phyloP scores from a whole-genome alignment of 345 rosid species.

The Aurinia saxatilis region DNA sequence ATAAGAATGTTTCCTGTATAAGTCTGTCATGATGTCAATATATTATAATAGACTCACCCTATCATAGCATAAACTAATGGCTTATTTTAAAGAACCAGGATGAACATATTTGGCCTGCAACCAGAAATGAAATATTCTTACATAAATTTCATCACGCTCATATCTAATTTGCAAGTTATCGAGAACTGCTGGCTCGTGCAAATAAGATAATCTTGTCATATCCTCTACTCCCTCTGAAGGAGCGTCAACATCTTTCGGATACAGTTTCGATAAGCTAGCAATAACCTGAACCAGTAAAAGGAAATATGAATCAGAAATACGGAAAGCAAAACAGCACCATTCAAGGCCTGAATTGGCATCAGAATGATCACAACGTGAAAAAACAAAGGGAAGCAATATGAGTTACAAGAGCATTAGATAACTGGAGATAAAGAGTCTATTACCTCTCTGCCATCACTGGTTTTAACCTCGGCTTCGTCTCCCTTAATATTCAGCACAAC shows the following conservation, averaged over 20 bases:
- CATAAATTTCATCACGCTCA: constrained; percentile 59
- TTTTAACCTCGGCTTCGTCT: constrained; percentile 55
- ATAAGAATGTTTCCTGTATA: constrained; percentile 85
- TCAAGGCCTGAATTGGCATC: background rate
- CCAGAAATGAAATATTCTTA: constrained; percentile 32
- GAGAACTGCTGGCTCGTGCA: constrained; percentile 85
- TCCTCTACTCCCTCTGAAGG: constrained; percentile 76
- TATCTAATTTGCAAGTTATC: constrained; percentile 63
- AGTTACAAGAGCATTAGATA: too few relatives aligned
- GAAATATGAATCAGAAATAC: background rate
- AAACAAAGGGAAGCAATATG: background rate
- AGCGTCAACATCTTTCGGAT: constrained; percentile 60
- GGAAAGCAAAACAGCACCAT: constrained; percentile 11
- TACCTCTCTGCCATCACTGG: constrained; percentile 45
- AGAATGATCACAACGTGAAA: background rate
- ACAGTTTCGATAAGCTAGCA: constrained; percentile 41
- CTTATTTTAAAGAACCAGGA: constrained; percentile 18
- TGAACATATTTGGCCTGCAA: constrained; percentile 11
- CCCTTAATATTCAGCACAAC: constrained; percentile 43
- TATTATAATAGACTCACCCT: constrained; percentile 31
- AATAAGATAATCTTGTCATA: constrained; percentile 76
- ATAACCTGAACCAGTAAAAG: constrained; percentile 39
- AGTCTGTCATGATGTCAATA: constrained; percentile 64
- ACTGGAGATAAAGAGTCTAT: background rate
- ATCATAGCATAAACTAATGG: constrained; percentile 18